Conservation (phyloP, 768 basidiomycete species). For the Rhizopogon rudus region DNA sequence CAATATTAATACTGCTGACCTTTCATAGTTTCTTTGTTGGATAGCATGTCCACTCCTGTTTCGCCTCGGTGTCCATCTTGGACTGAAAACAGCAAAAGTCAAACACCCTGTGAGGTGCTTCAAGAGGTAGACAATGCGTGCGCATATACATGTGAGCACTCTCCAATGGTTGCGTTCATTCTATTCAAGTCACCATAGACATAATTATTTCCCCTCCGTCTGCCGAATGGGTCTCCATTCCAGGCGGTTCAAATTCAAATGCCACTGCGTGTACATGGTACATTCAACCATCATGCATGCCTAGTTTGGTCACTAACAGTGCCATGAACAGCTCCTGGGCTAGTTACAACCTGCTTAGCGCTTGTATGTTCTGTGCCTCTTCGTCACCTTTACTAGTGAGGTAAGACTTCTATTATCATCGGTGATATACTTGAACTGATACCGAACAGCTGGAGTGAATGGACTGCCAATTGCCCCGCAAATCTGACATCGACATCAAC, state of each 20-base stretch:
- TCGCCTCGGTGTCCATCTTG: conserved; percentile 3
- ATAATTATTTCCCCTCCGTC: background rate
- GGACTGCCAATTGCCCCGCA: conserved; percentile 13
- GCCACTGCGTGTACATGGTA: conserved; percentile 22
- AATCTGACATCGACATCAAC: conserved; percentile 11
- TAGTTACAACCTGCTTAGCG: conserved; percentile 24
- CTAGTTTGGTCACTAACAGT: background rate
- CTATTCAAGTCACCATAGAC: background rate
- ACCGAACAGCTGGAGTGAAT: conserved; percentile 15
- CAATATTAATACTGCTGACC: background rate
- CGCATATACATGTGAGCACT: conserved; percentile 10
- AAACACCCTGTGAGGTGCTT: conserved; percentile 13
- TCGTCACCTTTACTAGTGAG: conserved; percentile 8
- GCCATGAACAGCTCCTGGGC: conserved; percentile 21
- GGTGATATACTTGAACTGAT: background rate
- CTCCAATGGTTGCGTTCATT: background rate
- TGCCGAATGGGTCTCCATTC: conserved; percentile 10
- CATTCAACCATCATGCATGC: background rate
- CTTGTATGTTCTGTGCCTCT: conserved; percentile 17
- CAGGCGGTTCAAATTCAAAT: conserved; percentile 9
- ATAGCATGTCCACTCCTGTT: background rate
- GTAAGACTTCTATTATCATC: conserved; percentile 4
- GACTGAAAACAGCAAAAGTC: conserved; percentile 8
- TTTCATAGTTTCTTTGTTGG: background rate
- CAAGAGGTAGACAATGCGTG: conserved; percentile 18